Evolutionary conservation across 768 basidiomycete genomes (phyloP).

Genomic region (Boletus rufocinnamomeus): DNA sequence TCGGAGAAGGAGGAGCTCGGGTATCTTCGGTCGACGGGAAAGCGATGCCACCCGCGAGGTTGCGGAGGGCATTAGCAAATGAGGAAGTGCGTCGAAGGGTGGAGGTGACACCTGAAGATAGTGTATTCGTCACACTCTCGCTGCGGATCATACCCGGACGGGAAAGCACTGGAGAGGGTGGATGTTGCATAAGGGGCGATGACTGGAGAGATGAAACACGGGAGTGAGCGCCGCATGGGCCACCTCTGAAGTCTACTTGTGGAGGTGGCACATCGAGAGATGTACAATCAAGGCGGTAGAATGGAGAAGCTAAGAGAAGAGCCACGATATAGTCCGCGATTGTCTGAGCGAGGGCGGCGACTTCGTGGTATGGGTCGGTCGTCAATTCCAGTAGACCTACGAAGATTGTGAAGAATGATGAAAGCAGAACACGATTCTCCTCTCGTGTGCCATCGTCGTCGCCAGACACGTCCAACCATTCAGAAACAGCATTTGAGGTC

Average conservation of each 20-base stretch:
- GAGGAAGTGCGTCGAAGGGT: conserved; percentile 79
- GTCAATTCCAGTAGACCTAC: conserved; percentile 87
- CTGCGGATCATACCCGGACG: conserved; percentile 56
- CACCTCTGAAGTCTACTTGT: conserved; percentile 40
- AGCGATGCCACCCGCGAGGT: conserved; percentile 66
- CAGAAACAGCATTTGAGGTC: conserved; percentile 66
- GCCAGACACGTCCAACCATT: conserved; percentile 75
- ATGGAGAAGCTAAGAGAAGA: conserved; percentile 85
- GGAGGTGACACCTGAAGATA: conserved; percentile 62
- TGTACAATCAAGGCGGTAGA: conserved; percentile 69
- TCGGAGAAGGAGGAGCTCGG: conserved; percentile 40
- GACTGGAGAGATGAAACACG: conserved; percentile 53
- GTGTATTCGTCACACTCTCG: conserved; percentile 62
- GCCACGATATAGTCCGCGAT: conserved; percentile 93
- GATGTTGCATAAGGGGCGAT: conserved; percentile 45
- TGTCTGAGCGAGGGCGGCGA: conserved; percentile 87
- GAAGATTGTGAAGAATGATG: conserved; percentile 94
- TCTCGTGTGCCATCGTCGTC: conserved; percentile 67
- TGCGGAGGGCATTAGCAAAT: conserved; percentile 74
- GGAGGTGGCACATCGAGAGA: conserved; percentile 55
- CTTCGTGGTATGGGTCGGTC: conserved; percentile 90
- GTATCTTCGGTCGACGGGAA: conserved; percentile 67
- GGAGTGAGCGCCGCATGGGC: conserved; percentile 37
- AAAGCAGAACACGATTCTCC: conserved; percentile 80
- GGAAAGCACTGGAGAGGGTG: conserved; percentile 46